phyloP scores from a whole-genome alignment of 2,329 filamentous ascomycete species.

The Akanthomyces dipterigenus region DNA sequence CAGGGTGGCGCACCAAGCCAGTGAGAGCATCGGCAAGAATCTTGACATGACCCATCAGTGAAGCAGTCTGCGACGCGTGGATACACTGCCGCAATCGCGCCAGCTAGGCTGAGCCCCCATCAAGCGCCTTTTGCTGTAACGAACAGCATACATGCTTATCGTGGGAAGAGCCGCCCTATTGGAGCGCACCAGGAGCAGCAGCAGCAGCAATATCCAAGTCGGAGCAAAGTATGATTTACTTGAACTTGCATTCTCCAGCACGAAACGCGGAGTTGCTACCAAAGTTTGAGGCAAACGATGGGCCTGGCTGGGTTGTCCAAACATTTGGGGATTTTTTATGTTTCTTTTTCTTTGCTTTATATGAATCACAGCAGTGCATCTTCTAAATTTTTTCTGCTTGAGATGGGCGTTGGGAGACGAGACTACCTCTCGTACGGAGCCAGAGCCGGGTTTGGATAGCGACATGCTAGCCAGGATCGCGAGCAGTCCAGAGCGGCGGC shows the following conservation, averaged over 20 bases:
- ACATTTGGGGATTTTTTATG: not conserved
- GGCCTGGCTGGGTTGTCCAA: not conserved
- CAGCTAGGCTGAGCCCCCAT: constrained; percentile 60
- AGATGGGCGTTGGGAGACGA: not conserved
- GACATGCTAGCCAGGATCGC: not conserved
- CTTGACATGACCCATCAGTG: not conserved
- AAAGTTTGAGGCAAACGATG: not conserved
- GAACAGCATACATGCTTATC: not conserved
- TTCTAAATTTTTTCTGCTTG: constrained; percentile 5
- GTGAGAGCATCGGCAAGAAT: constrained; percentile 30
- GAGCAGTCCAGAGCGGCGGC: not conserved
- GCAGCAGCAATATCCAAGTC: not conserved
- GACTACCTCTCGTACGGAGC: not conserved
- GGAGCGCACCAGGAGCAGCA: not conserved
- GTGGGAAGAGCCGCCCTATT: constrained; percentile 7
- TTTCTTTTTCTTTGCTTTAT: constrained; percentile 2
- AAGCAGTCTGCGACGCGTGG: constrained; percentile 53
- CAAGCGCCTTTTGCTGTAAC: constrained; percentile 39
- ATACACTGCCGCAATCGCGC: constrained; percentile 53
- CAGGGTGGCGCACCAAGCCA: constrained; percentile 64
- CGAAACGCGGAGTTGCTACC: not conserved
- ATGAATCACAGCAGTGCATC: constrained; percentile 10
- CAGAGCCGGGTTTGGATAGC: constrained; percentile 7
- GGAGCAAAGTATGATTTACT: not conserved
- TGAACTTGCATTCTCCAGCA: constrained; percentile 7